phyloP scores from a whole-genome alignment of 2,329 filamentous ascomycete genomes.

The Harringtonia aguacate region DNA sequence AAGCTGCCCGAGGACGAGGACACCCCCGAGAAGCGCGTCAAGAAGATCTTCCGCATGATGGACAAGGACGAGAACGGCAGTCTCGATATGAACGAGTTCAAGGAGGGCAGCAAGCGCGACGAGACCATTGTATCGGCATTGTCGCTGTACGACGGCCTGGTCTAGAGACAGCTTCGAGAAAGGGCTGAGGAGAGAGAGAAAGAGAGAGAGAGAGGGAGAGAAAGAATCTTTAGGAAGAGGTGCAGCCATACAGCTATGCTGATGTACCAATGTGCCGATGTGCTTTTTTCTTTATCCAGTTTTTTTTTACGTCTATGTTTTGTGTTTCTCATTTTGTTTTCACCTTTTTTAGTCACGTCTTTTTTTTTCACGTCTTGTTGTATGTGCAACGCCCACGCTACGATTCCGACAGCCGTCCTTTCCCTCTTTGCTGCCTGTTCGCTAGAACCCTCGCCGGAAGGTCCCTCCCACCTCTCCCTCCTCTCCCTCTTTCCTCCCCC shows the following conservation, averaged over 20 bases:
- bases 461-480: too few species aligned
- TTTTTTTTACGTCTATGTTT: background rate
- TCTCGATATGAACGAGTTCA: slow-evolving; percentile 95
- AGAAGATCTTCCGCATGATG: slow-evolving; percentile 99
- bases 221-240: too few species aligned
- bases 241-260: too few species aligned
- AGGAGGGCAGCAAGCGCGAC: slow-evolving; percentile 96
- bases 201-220: too few species aligned
- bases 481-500: too few species aligned
- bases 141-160: slow-evolving; percentile 90
- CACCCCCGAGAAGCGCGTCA: slow-evolving; percentile 94
- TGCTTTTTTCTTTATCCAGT: background rate
- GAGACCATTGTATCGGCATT: slow-evolving; percentile 97
- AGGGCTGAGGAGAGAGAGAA: too few species aligned
- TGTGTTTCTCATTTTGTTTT: background rate
- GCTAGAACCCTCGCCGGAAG: too few species aligned
- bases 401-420: background rate
- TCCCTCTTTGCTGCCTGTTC: too few species aligned
- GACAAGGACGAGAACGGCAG: slow-evolving; percentile 99
- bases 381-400: too few species aligned
- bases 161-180: slow-evolving; percentile 40
- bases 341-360: background rate
- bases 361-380: too few species aligned
- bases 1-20: slow-evolving; percentile 98
- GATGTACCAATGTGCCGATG: too few species aligned